Conservation (phyloP, 305 asterid species). For the Coffea humblotiana region DNA sequence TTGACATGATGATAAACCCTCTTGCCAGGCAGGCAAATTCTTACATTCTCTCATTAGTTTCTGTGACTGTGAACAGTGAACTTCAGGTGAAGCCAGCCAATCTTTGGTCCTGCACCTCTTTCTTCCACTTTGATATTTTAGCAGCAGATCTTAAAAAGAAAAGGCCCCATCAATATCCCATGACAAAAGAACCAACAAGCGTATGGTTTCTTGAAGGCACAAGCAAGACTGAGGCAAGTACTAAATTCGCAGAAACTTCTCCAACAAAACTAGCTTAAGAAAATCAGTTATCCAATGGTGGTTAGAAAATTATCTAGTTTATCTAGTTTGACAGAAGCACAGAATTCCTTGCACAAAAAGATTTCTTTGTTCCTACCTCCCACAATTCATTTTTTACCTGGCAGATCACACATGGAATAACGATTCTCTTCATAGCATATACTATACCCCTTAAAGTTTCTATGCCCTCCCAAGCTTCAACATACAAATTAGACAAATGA, state of each 20-base stretch:
- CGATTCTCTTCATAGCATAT: neutral
- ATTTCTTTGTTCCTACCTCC: neutral
- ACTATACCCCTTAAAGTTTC: too few relatives aligned
- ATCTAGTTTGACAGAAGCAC: neutral
- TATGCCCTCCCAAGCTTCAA: neutral
- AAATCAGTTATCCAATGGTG: neutral
- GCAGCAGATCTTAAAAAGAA: conserved; percentile 32
- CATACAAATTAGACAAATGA: conserved; percentile 2
- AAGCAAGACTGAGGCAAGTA: neutral
- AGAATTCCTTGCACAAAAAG: neutral
- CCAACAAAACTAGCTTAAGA: neutral
- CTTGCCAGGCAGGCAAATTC: conserved; percentile 36
- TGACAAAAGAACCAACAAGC: neutral
- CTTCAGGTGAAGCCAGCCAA: conserved; percentile 34
- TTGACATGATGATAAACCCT: conserved; percentile 28
- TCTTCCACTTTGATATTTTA: conserved; percentile 38
- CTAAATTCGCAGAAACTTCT: neutral
- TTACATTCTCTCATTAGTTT: conserved; percentile 42
- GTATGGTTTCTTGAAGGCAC: neutral
- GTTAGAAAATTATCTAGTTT: neutral
- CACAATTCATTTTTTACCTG: too few relatives aligned
- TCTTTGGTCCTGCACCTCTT: conserved; percentile 49
- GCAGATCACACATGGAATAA: neutral
- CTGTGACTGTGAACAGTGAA: conserved; percentile 38
- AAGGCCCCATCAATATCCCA: neutral